A percentile compares a stretch with the other conserved stretches of the same genome.
Conservation (phyloP, 1,139 yeast species). For the Lodderomyces margitis region DNA sequence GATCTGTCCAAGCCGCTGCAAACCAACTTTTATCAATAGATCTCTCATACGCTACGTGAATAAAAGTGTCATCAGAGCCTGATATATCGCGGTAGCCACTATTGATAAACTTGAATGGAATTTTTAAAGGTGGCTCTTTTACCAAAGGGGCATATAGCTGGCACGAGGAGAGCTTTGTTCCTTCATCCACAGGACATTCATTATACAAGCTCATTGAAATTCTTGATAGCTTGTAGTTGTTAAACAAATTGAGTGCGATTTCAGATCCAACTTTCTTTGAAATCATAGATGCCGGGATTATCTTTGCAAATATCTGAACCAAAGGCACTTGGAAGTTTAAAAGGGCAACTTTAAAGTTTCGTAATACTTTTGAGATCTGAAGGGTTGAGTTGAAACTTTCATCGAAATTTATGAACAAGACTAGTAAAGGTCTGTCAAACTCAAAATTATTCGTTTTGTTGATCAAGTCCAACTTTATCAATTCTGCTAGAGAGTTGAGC, state of each 20-base stretch:
- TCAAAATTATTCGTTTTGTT: conserved; percentile 43
- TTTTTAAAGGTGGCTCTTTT: conserved; percentile 43
- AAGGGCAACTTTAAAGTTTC: conserved; percentile 45
- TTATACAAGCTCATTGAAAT: conserved; percentile 67
- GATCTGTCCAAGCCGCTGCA: conserved; percentile 88
- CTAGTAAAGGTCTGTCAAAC: conserved; percentile 45
- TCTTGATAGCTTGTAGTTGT: conserved; percentile 47
- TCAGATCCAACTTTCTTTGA: conserved; percentile 36
- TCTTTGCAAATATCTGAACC: conserved; percentile 49
- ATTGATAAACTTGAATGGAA: conserved; percentile 52
- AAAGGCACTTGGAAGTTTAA: conserved; percentile 42
- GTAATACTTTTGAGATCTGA: conserved; percentile 46
- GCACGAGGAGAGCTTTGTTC: conserved; percentile 15
- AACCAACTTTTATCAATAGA: conserved; percentile 83
- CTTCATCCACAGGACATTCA: conserved; percentile 37
- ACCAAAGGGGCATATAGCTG: conserved; percentile 42
- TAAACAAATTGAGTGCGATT: conserved; percentile 46
- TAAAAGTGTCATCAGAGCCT: conserved; percentile 63
- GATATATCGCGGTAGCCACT: conserved; percentile 22
- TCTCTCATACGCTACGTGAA: conserved; percentile 84
- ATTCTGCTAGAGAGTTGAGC: conserved; percentile 32
- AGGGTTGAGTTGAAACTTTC: conserved; percentile 45
- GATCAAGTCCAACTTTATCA: conserved; percentile 39
- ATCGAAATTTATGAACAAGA: conserved; percentile 48
- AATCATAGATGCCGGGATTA: conserved; percentile 53